phyloP scores from a whole-genome alignment of 2,329 filamentous ascomycete genomes.

The Lasiodiplodia sp. region DNA sequence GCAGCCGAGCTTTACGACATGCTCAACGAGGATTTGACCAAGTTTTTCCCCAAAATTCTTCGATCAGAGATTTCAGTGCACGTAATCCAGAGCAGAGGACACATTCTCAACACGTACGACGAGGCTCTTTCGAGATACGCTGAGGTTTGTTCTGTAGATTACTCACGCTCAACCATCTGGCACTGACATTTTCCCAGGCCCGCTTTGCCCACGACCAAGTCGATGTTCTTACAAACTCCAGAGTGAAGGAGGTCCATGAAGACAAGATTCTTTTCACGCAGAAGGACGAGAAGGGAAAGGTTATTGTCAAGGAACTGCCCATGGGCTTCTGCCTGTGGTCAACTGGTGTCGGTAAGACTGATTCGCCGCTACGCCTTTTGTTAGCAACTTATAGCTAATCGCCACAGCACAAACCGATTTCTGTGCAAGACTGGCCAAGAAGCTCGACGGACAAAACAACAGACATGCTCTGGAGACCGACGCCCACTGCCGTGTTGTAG shows the following conservation, averaged over 20 bases:
- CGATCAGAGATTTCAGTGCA: conserved; percentile 98
- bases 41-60: conserved; percentile 85
- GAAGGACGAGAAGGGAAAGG: conserved; percentile 73
- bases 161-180: background rate
- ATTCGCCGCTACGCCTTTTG: background rate
- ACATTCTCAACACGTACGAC: conserved; percentile 98
- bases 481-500: conserved; percentile 86
- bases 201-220: conserved; percentile 91
- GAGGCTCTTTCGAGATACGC: conserved; percentile 92
- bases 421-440: conserved; percentile 76
- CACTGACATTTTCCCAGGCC: conserved; percentile 50
- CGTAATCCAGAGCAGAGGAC: conserved; percentile 90
- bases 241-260: conserved; percentile 84
- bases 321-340: conserved; percentile 98
- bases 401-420: conserved; percentile 74
- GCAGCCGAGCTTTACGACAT: conserved; percentile 96
- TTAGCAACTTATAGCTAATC: background rate
- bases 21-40: conserved; percentile 89
- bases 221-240: conserved; percentile 88
- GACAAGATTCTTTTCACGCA: conserved; percentile 93
- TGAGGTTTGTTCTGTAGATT: conserved; percentile 58
- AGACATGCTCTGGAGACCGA: conserved; percentile 93
- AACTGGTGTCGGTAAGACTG: conserved; percentile 74
- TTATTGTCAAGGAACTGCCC: conserved; percentile 89
- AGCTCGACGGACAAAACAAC: conserved; percentile 83